A percentile compares a stretch with the other conserved stretches of the same genome.
Conservation (phyloP, 208 protist species). For the Balamuthia mandrillaris region DNA sequence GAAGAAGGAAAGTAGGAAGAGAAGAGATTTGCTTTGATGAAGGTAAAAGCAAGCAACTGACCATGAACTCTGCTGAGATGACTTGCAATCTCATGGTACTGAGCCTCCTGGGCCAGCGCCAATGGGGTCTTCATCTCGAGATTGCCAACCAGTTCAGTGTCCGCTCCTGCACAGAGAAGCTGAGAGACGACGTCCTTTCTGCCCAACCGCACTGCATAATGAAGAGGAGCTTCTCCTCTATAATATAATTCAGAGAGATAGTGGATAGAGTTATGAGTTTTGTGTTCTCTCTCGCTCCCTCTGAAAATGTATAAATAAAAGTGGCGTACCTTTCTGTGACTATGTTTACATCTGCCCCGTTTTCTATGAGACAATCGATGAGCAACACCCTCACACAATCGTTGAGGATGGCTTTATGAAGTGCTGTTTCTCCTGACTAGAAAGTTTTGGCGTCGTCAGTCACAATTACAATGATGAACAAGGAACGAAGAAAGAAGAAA, state of each 20-base stretch:
- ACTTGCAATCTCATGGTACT: slow-evolving; percentile 26
- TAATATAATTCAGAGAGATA: neutral
- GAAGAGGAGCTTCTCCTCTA: neutral
- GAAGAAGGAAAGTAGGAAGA: neutral
- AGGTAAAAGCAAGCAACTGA: neutral
- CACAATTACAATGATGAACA: neutral
- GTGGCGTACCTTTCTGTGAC: neutral
- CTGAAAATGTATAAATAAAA: neutral
- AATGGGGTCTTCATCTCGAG: slow-evolving; percentile 17
- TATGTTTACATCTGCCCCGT: slow-evolving; percentile 18
- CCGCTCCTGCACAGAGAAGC: neutral
- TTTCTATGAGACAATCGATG: slow-evolving; percentile 36
- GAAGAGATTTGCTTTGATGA: neutral
- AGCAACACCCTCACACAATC: slow-evolving; percentile 49
- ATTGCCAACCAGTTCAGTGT: neutral
- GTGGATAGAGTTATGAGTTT: neutral
- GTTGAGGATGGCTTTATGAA: slow-evolving; percentile 60
- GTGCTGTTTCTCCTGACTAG: slow-evolving; percentile 51
- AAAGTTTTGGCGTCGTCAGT: neutral
- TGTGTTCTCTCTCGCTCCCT: neutral
- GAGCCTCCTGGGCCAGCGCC: neutral
- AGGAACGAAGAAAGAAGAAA: neutral
- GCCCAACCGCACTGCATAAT: slow-evolving; percentile 21
- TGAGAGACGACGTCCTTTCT: slow-evolving; percentile 8
- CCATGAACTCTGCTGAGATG: slow-evolving; percentile 34